Percentiles rank a stretch among this genome's conserved stretches.
These are phyloP conservation scores for Chrysoporthe austroafricana DNA, from an alignment of 2,329 filamentous ascomycete species.

Conservation along the genomic window DNA sequence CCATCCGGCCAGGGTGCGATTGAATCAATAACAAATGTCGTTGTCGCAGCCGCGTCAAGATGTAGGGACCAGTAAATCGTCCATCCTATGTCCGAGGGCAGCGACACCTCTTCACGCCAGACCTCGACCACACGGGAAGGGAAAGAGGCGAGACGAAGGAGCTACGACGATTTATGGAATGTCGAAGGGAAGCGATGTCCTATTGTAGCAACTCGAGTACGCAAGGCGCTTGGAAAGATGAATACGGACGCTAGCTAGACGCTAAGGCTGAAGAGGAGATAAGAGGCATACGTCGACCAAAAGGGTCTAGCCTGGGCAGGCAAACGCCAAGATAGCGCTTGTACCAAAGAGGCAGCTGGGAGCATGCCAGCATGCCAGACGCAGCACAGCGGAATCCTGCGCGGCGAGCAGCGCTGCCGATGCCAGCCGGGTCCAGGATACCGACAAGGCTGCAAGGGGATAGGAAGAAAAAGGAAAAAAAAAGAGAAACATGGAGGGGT, in stretches of 20 bases:
- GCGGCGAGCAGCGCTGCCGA: slow-evolving; percentile 3
- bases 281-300: background rate
- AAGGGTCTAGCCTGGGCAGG: background rate
- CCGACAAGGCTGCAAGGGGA: background rate
- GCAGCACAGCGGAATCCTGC: background rate
- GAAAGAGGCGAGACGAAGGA: background rate
- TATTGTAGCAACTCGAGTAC: background rate
- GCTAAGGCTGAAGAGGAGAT: slow-evolving; percentile 6
- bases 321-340: background rate
- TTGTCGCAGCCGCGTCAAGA: background rate
- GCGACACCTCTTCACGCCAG: background rate
- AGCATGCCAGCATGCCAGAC: background rate
- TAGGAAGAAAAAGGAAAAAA: background rate
- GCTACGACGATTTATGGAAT: background rate
- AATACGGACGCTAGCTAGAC: background rate
- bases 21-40: too few relatives aligned
- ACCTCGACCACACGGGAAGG: background rate
- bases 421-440: background rate
- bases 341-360: slow-evolving; percentile 10
- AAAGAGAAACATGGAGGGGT: background rate
- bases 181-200: background rate
- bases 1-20: too few relatives aligned
- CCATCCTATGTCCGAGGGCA: background rate
- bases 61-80: background rate
- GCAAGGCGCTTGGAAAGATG: background rate